Base-by-base conservation (phyloP, 306 rosid genomes). In the Sechiopsis laciniata region DNA sequence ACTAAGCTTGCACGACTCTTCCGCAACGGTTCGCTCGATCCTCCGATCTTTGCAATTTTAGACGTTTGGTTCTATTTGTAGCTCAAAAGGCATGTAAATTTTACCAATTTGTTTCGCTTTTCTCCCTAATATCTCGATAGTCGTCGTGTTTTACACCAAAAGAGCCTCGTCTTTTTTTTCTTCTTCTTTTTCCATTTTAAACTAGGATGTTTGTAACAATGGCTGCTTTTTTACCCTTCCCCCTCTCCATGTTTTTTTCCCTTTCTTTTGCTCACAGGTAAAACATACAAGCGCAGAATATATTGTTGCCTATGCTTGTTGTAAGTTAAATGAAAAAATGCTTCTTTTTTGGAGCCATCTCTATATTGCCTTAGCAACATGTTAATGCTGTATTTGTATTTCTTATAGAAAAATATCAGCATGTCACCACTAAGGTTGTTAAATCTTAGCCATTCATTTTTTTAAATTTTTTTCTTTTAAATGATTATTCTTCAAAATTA, bases 301-400 rank as follows among this genome's bases (percentile, higher is more conserved):
- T 59, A 48, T 53, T 74, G 77, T 81, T 63, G 75, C 48, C 64
- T 71, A 76, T 65, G 73, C 57, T 74, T 65, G 65, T 75, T 78
- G 82, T 78, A 81, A 78, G 69, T 76, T 56, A 42, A 73, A 61
- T 64, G 48, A 46, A 32, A 26, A 29, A 75, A 62, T 15, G 68
- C 37, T 24, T 29, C 61, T 32, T 35, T 69, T n/a, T 55, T 62
- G 50, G 56, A 60, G 73, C 21, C 72, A 52, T 51, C 20, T 20
- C 21, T 3, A 5, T 22, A 10, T 45, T 66, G 72, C 55, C 55
- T 21, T 67, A 12, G 57, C 56, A 40, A 12, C 56, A 3, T 46
- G 37, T 46, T 22, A 68, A 68, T 68, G 20, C 19, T 13, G 0
- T 46, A 0, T 16, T 20, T 67, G 35, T 55, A 11, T 67, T 67